A percentile compares a stretch with the other conserved stretches of the same genome.
Evolutionary conservation across 2,329 filamentous ascomycete species (phyloP).

Genomic region (Colletotrichum cordylinicola): DNA sequence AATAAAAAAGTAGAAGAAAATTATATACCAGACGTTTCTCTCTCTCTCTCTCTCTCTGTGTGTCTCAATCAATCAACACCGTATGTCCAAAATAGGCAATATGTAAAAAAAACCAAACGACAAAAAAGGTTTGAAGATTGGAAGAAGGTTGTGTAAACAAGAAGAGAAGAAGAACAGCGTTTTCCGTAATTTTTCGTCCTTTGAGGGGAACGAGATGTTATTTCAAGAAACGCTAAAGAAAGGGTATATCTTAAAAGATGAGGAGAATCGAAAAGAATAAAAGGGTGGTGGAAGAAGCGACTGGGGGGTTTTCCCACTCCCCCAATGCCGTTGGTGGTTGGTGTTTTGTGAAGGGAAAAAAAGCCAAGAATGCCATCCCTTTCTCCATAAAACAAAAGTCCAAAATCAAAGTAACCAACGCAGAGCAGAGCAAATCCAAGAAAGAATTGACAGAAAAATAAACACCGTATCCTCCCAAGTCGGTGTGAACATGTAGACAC

Average conservation of each 20-base stretch:
- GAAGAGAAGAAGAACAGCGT: neutral
- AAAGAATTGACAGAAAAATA: neutral
- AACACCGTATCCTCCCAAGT: neutral
- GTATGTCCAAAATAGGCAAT: neutral
- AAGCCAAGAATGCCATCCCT: neutral
- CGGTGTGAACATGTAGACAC: neutral
- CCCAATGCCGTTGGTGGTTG: neutral
- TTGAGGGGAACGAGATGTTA: neutral
- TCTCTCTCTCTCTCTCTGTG: neutral
- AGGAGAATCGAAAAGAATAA: neutral
- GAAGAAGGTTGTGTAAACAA: neutral
- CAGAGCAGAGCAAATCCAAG: neutral
- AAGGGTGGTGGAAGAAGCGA: neutral
- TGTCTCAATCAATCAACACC: neutral
- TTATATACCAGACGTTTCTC: neutral
- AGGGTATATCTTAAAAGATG: conserved; percentile 17
- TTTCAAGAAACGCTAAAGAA: conserved; percentile 2
- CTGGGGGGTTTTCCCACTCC: too few relatives aligned
- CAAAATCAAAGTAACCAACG: neutral
- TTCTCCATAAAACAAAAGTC: neutral
- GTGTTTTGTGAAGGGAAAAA: neutral
- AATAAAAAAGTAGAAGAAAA: neutral
- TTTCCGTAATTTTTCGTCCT: neutral
- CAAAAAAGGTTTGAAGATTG: neutral
- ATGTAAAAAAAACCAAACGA: neutral